A percentile compares a stretch with the other conserved stretches of the same genome.
Conservation (phyloP, 768 basidiomycete species). For the Leccinellum luteum region DNA sequence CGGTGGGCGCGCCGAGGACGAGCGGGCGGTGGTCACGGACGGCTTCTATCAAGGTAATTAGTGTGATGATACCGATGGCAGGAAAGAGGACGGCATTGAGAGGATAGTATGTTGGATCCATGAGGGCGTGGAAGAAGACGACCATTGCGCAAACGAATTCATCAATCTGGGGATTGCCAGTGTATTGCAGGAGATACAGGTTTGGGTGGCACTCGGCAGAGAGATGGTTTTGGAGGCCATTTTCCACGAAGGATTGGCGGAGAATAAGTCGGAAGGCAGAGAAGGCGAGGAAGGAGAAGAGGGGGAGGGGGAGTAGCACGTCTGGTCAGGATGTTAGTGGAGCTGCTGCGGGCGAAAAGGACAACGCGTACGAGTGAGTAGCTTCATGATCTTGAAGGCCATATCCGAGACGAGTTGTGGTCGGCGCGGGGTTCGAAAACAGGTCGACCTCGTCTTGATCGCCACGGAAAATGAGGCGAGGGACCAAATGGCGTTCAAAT, state of each 20-base stretch:
- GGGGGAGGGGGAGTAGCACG: conserved; percentile 12
- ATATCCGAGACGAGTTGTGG: neutral
- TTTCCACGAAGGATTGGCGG: conserved; percentile 6
- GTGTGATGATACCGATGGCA: conserved; percentile 13
- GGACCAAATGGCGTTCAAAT: no score
- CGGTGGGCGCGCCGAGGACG: conserved; percentile 40
- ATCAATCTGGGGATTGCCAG: conserved; percentile 38
- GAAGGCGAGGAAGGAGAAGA: conserved; percentile 18
- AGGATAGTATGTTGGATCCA: conserved; percentile 16
- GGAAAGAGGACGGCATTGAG: conserved; percentile 16
- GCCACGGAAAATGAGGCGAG: no score
- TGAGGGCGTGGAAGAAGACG: conserved; percentile 41
- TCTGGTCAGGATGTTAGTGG: conserved; percentile 6
- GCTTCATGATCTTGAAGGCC: neutral
- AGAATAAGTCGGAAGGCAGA: conserved; percentile 14
- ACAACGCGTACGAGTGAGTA: neutral
- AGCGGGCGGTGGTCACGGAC: conserved; percentile 36
- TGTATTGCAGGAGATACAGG: conserved; percentile 41
- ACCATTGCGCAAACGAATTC: conserved; percentile 42
- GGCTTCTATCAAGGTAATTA: conserved; percentile 45
- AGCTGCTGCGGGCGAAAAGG: no score
- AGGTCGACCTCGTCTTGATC: no score
- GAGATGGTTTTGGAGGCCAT: conserved; percentile 17
- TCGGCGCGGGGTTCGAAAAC: no score
- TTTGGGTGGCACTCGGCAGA: conserved; percentile 32